A percentile compares a stretch with the other conserved stretches of the same genome.
Conservation (phyloP, 345 rosid species). For the Citrus australasica region DNA sequence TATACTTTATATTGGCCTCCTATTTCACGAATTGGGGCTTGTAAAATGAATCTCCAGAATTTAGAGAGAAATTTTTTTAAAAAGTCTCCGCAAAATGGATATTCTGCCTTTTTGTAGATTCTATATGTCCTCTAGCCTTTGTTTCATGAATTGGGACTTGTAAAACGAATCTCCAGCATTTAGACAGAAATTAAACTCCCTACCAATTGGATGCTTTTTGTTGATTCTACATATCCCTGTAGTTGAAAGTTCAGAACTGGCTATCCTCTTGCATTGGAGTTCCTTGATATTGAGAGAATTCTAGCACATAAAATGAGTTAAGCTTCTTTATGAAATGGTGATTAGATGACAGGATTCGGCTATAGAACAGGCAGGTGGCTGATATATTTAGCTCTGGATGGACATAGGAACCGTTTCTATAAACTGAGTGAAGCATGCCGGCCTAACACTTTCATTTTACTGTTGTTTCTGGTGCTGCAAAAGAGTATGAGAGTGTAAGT, state of each 20-base stretch:
- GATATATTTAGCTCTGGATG: not conserved
- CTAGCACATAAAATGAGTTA: not conserved
- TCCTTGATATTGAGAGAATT: not conserved
- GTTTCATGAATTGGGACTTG: not conserved
- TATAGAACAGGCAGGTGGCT: not conserved
- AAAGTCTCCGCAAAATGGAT: not conserved
- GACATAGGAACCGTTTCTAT: not conserved
- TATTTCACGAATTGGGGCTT: not conserved
- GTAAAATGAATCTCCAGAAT: not conserved
- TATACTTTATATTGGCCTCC: not conserved
- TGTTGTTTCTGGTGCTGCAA: too few relatives aligned
- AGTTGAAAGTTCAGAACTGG: not conserved
- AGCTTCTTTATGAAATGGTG: too few relatives aligned
- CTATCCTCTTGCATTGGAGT: not conserved
- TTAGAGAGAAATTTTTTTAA: not conserved
- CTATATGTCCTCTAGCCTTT: not conserved
- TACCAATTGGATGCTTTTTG: not conserved
- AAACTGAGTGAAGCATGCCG: not conserved
- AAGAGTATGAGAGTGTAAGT: too few relatives aligned
- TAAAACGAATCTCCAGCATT: not conserved
- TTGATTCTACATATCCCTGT: not conserved
- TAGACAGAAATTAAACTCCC: not conserved
- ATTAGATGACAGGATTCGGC: not conserved
- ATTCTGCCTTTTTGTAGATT: not conserved
- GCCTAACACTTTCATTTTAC: not conserved